A percentile compares a stretch with the other conserved stretches of the same genome.
phyloP scores from a whole-genome alignment of 2,329 filamentous ascomycete genomes.

The Bipolaris victoriae region DNA sequence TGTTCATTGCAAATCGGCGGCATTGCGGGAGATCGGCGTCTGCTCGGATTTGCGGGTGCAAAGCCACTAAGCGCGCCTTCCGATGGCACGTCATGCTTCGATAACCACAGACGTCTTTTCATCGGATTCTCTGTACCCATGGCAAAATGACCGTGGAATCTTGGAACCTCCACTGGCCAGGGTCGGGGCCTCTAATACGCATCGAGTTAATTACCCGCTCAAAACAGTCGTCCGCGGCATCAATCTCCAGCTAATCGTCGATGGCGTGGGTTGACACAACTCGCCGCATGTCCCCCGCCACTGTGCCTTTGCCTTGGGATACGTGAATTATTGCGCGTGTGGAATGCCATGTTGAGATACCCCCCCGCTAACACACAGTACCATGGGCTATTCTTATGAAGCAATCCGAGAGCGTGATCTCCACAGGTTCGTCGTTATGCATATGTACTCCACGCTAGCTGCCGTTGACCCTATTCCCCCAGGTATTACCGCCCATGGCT shows the following conservation, averaged over 20 bases:
- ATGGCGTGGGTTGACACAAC: neutral
- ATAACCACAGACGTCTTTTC: conserved; percentile 1
- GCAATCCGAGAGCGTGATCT: conserved; percentile 39
- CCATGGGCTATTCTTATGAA: conserved; percentile 30
- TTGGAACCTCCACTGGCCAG: conserved; percentile 9
- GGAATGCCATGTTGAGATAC: conserved; percentile 20
- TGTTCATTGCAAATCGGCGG: conserved; percentile 10
- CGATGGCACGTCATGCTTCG: conserved; percentile 7
- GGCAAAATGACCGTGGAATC: conserved; percentile 1
- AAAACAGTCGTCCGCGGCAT: conserved; percentile 7
- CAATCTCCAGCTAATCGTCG: conserved; percentile 1
- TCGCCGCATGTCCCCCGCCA: conserved; percentile 5
- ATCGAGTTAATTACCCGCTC: conserved; percentile 11
- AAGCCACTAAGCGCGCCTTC: neutral
- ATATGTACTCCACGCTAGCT: neutral
- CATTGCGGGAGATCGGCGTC: conserved; percentile 16
- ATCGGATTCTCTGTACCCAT: conserved; percentile 9
- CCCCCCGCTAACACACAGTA: conserved; percentile 8
- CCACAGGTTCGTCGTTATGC: conserved; percentile 26
- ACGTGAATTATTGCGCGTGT: conserved; percentile 9
- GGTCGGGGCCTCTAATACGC: conserved; percentile 11
- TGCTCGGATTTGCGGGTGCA: neutral
- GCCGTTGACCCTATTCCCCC: conserved; percentile 6
- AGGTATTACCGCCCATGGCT: conserved; percentile 48
- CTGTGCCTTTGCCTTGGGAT: conserved; percentile 8